These are phyloP conservation scores for Aegilops sharonensis DNA, from an alignment of 176 grass and related monocot genomes.

Conservation along the genomic window DNA sequence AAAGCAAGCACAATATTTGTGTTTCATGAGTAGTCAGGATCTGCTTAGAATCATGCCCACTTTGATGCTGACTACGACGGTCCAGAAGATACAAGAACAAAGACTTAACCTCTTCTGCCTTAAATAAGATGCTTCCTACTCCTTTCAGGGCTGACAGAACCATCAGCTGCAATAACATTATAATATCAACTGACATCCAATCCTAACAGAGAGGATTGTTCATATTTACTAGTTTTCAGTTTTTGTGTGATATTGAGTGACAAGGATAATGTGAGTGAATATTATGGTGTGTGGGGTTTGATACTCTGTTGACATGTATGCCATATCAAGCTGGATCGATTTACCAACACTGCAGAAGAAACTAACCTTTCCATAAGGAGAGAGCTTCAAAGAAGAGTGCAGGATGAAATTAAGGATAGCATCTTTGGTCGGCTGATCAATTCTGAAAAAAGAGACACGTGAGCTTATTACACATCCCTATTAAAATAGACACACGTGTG, in stretches of 20 bases:
- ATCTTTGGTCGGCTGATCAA: conserved; percentile 64
- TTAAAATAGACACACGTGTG: neutral
- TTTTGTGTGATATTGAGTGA: neutral
- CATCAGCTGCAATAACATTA: conserved; percentile 57
- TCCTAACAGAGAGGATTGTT: neutral
- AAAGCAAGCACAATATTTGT: conserved; percentile 77
- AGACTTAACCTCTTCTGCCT: conserved; percentile 57
- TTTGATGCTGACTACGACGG: conserved; percentile 32
- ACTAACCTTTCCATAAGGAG: conserved; percentile 84
- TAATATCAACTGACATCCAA: conserved; percentile 8
- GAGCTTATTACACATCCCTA: neutral
- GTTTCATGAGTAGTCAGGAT: conserved; percentile 60
- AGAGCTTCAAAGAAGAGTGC: conserved; percentile 56
- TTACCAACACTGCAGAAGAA: conserved; percentile 14
- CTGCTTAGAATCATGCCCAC: conserved; percentile 35
- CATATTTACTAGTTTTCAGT: conserved; percentile 15
- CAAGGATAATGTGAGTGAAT: neutral
- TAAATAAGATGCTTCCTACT: conserved; percentile 70
- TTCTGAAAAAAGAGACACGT: conserved; percentile 53
- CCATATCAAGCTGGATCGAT: conserved; percentile 9
- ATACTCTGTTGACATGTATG: neutral
- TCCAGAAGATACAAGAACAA: conserved; percentile 65
- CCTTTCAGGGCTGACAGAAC: conserved; percentile 76
- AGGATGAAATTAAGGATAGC: conserved; percentile 66
- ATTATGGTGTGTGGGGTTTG: neutral